Evolutionary conservation across 305 asterid species (phyloP), one percentile per base, ranked within the genome.

Genomic region (Coffea humblotiana): DNA sequence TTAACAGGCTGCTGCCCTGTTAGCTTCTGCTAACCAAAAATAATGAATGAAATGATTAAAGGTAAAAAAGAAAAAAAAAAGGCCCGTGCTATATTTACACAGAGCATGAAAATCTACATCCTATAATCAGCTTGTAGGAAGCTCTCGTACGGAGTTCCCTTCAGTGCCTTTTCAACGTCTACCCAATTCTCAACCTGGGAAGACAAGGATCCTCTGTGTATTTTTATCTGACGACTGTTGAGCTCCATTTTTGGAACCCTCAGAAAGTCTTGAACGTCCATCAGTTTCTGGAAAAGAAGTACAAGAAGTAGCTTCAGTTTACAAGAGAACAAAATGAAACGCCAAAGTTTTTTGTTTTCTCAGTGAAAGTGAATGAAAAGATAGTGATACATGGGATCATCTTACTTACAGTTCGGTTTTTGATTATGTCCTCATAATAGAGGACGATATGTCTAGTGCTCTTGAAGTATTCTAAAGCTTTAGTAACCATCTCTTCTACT

Each of bases 101-200:
- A 43, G 25, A 16, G 48, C 68, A 43, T 80, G 81, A 77, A 73
- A 77, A 81, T 82, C 82, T 84, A 90, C 82, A 89, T 78, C 87
- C 85, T 82, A 83, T 92, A 91, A 85, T 96, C 97, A 60, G 88
- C 87, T 0, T 84, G 86, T 58, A 94, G 78, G 82, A 87, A 96
- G 83, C 84, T 88, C 83, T 92, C 92, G 47, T 91, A 96, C 27
- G 79, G 90, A 15, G 98, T 92, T 84, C 97, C 98, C 85, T 86
- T 88, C 60, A 96, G 90, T 8, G 91, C 83, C 82, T 87, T 94
- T 76, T 84, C 89, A 35, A 96, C 88, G 25, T 91, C 99, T 21
- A 82, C 90, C 98, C 98, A 96, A 78, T 94, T 96, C 63, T 91
- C 95, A 4, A 94, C 91, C 83, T 92, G 98, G 3, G 93, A 88